phyloP scores from a whole-genome alignment of 2,329 filamentous ascomycete genomes.

The Tolypocladium guangdongense region DNA sequence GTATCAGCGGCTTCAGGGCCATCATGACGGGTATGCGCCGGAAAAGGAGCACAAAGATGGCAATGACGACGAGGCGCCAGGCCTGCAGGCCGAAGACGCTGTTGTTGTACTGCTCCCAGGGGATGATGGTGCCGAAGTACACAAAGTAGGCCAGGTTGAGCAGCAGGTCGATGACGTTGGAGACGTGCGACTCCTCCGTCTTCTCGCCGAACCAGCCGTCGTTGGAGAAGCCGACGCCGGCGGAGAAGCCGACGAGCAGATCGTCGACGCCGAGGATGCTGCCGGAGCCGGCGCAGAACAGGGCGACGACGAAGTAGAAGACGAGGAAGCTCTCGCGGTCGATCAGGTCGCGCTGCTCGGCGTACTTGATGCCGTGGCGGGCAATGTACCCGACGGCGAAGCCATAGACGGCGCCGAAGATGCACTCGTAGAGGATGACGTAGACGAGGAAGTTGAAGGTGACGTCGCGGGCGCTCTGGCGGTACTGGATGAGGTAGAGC shows the following conservation, averaged over 20 bases:
- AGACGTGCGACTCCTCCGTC: constrained; percentile 96
- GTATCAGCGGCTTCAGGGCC: constrained; percentile 79
- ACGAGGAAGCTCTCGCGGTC: constrained; percentile 96
- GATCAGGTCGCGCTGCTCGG: constrained; percentile 76
- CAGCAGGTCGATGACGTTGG: constrained; percentile 95
- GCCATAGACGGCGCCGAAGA: constrained; percentile 84
- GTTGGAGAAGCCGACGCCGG: constrained; percentile 97
- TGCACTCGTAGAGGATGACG: constrained; percentile 88
- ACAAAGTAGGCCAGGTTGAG: constrained; percentile 98
- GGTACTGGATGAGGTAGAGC: constrained; percentile 78
- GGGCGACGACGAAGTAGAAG: constrained; percentile 93
- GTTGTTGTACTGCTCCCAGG: constrained; percentile 85
- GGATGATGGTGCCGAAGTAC: constrained; percentile 93
- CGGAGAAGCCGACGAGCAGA: constrained; percentile 85
- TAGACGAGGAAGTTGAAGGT: constrained; percentile 80
- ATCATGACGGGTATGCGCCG: constrained; percentile 94
- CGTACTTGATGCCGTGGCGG: constrained; percentile 78
- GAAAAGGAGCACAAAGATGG: constrained; percentile 90
- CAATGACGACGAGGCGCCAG: constrained; percentile 88
- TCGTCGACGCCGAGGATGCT: constrained; percentile 89
- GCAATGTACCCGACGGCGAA: constrained; percentile 82
- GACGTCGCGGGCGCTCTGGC: constrained; percentile 56
- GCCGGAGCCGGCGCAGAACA: constrained; percentile 92
- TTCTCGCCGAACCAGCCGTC: constrained; percentile 98
- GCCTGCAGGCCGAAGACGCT: constrained; percentile 62